phyloP scores from a whole-genome alignment of 2,329 filamentous ascomycete genomes.

The Grosmannia huntii region DNA sequence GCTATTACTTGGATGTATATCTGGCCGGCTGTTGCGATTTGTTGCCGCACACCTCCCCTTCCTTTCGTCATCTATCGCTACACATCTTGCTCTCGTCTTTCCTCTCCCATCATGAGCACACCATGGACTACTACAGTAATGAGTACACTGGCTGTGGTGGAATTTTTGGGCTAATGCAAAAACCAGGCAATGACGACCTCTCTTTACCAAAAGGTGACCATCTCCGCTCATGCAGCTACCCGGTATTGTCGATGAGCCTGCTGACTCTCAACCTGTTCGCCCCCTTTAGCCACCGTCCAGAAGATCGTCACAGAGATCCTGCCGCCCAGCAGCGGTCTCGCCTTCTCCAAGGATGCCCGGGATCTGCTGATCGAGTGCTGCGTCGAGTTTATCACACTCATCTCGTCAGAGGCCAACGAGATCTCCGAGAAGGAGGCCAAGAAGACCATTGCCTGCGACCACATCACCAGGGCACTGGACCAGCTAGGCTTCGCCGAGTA shows the following conservation, averaged over 20 bases:
- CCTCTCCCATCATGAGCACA: background rate
- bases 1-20: background rate
- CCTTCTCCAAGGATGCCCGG: constrained; percentile 88
- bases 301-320: constrained; percentile 93
- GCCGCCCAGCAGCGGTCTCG: constrained; percentile 57
- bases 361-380: constrained; percentile 97
- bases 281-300: constrained; percentile 47
- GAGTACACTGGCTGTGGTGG: background rate
- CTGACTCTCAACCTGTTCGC: constrained; percentile 12
- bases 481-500: constrained; percentile 90
- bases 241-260: background rate
- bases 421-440: constrained; percentile 98
- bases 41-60: background rate
- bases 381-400: constrained; percentile 95
- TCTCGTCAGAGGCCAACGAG: constrained; percentile 97
- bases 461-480: constrained; percentile 88
- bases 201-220: constrained; percentile 50
- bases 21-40: too few relatives aligned
- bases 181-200: constrained; percentile 47
- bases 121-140: background rate
- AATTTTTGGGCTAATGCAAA: constrained; percentile 18
- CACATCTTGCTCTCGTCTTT: constrained; percentile 7
- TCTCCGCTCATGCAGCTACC: background rate
- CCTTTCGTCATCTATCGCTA: background rate
- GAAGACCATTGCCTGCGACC: constrained; percentile 97